Evolutionary conservation across 2,329 filamentous ascomycete genomes (phyloP).

Genomic region (Aspergillus oerlinghausenensis): DNA sequence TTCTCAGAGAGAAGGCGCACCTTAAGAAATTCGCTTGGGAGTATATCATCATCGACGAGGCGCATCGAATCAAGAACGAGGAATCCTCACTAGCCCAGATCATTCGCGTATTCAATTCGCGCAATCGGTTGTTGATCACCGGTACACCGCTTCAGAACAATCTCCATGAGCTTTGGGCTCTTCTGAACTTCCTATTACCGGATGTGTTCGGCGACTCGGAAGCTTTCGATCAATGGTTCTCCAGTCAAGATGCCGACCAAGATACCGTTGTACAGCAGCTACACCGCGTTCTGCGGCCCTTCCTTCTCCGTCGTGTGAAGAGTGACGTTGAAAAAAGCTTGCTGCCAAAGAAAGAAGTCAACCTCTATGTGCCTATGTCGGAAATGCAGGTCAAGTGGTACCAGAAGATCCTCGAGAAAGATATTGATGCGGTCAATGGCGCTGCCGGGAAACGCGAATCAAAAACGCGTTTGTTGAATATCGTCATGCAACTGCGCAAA

Average conservation of each 20-base stretch:
- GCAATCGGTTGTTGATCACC: constrained; percentile 91
- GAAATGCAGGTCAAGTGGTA: constrained; percentile 99
- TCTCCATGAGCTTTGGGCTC: constrained; percentile 92
- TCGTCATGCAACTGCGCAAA: constrained; percentile 98
- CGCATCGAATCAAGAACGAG: constrained; percentile 98
- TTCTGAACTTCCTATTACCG: constrained; percentile 95
- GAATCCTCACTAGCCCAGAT: constrained; percentile 95
- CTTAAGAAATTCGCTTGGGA: constrained; percentile 99
- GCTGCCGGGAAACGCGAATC: constrained; percentile 95
- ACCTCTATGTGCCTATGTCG: constrained; percentile 95
- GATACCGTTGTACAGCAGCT: constrained; percentile 95
- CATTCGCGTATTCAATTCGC: constrained; percentile 90
- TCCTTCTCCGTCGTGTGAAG: constrained; percentile 93
- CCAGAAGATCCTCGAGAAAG: constrained; percentile 96
- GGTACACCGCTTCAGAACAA: constrained; percentile 98
- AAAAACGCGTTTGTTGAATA: constrained; percentile 93
- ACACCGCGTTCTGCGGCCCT: constrained; percentile 86
- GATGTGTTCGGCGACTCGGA: constrained; percentile 97
- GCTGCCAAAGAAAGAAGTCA: constrained; percentile 94
- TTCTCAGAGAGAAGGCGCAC: constrained; percentile 88
- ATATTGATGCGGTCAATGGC: constrained; percentile 97
- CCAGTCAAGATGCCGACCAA: constrained; percentile 80
- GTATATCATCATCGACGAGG: constrained; percentile 98
- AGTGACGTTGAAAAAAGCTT: constrained; percentile 97
- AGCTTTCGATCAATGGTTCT: constrained; percentile 98